Percentiles rank a stretch among this genome's conserved stretches.
Evolutionary conservation across 768 basidiomycete species (phyloP).

Genomic region (Cystobasidium tubakii): DNA sequence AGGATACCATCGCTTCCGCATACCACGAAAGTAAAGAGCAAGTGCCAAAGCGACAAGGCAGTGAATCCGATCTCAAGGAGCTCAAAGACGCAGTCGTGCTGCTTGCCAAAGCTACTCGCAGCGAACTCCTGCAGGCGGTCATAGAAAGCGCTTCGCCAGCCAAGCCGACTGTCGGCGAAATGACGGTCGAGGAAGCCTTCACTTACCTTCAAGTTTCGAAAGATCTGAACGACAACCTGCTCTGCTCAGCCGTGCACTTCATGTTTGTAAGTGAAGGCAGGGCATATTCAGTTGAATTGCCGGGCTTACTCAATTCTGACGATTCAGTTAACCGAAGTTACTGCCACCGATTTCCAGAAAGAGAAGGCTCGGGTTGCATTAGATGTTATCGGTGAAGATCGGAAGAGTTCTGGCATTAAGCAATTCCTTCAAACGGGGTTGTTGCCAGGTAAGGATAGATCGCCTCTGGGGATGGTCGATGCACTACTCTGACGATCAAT

Average conservation of each 20-base stretch:
- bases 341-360: constrained; percentile 18
- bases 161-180: background rate
- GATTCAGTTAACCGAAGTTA: constrained; percentile 41
- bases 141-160: constrained; percentile 4
- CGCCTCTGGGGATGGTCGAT: no score
- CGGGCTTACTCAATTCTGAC: background rate
- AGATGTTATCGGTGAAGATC: constrained; percentile 60
- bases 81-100: constrained; percentile 57
- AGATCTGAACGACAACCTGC: constrained; percentile 70
- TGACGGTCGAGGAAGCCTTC: constrained; percentile 33
- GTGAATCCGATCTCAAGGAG: constrained; percentile 22
- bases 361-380: constrained; percentile 57
- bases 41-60: background rate
- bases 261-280: constrained; percentile 59
- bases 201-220: constrained; percentile 56
- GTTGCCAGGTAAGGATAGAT: constrained; percentile 50
- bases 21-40: constrained; percentile 2
- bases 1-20: constrained; percentile 15
- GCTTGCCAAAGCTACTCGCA: constrained; percentile 50
- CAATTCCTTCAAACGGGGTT: constrained; percentile 62
- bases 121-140: constrained; percentile 20
- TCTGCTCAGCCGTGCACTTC: constrained; percentile 60
- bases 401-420: constrained; percentile 66
- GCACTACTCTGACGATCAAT: constrained; percentile 54
- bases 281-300: background rate